A percentile compares a stretch with the other conserved stretches of the same genome.
phyloP scores from a whole-genome alignment of 2,329 filamentous ascomycete species.

The Verticillium dahliae region DNA sequence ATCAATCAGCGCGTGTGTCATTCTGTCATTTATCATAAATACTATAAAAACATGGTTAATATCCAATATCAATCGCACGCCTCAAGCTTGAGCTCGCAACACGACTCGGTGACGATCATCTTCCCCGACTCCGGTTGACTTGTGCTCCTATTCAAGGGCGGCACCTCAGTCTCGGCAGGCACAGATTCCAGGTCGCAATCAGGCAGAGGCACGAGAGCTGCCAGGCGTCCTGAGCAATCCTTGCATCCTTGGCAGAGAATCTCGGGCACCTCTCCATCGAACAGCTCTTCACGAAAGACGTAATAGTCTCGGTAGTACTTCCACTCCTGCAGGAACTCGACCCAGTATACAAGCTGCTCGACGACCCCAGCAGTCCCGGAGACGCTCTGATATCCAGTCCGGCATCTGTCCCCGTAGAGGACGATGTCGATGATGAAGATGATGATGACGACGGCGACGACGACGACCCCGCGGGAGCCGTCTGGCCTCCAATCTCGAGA shows the following conservation, averaged over 20 bases:
- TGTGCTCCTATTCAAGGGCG: background rate
- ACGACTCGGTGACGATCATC: background rate
- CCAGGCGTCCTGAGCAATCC: background rate
- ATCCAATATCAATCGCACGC: background rate
- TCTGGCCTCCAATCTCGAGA: background rate
- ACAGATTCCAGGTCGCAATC: background rate
- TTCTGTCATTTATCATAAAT: background rate
- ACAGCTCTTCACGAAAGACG: conserved; percentile 10
- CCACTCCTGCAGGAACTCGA: conserved; percentile 12
- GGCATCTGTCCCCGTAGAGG: background rate
- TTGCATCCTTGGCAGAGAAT: conserved; percentile 8
- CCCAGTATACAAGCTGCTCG: conserved; percentile 13
- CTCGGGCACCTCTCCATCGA: conserved; percentile 7
- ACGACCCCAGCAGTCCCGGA: conserved; percentile 13
- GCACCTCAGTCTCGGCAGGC: background rate
- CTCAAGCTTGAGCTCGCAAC: background rate
- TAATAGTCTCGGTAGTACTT: conserved; percentile 13
- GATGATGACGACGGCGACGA: too few species aligned
- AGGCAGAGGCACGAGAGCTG: background rate
- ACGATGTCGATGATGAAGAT: too few species aligned
- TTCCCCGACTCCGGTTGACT: background rate
- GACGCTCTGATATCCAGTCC: conserved; percentile 8
- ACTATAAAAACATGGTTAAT: background rate
- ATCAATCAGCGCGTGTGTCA: background rate
- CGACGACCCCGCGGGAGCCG: too few species aligned